phyloP scores from a whole-genome alignment of 305 asterid species.

The Solanum hybrid region DNA sequence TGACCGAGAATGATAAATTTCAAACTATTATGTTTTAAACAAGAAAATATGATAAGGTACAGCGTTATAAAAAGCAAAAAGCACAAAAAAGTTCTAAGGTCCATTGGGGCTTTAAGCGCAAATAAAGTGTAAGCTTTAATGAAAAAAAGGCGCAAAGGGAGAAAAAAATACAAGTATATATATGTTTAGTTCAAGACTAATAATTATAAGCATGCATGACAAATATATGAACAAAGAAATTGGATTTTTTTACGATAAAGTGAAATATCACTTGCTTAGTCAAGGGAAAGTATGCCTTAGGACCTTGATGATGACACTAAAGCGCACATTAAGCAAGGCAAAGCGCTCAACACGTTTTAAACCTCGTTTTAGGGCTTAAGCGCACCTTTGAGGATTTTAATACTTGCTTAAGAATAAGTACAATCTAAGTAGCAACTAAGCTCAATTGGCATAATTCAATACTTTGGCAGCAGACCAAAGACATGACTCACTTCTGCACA shows the following conservation, averaged over 20 bases:
- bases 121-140: neutral
- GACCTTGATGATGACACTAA: neutral
- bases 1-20: neutral
- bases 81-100: neutral
- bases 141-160: neutral
- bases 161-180: neutral
- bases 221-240: neutral
- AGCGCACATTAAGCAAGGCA: neutral
- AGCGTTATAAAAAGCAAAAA: neutral
- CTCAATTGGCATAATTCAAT: neutral
- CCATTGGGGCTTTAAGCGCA: neutral
- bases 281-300: neutral
- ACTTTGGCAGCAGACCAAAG: neutral
- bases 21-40: neutral
- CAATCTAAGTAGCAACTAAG: neutral
- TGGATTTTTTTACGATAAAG: neutral
- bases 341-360: neutral
- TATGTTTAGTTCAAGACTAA: neutral
- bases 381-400: neutral
- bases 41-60: neutral
- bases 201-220: neutral
- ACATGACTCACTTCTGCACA: neutral
- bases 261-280: neutral
- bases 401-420: neutral
- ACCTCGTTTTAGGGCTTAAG: neutral